Conservation (phyloP, 129 eudicot genomes). For the Silybum marianum region DNA sequence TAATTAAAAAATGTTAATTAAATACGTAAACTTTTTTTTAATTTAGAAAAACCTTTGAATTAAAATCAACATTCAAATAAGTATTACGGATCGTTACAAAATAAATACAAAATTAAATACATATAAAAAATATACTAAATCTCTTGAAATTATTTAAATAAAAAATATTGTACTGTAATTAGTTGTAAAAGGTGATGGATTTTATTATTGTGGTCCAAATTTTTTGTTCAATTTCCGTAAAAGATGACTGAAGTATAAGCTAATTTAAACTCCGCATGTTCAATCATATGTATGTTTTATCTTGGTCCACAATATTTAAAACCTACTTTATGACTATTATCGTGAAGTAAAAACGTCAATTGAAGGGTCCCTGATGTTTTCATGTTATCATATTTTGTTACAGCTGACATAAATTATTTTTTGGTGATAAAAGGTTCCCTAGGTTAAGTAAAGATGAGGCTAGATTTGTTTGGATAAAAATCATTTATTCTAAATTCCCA, state of each 20-base stretch:
- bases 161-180: neutral
- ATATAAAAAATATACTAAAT: too few species aligned
- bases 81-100: neutral
- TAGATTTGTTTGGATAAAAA: neutral
- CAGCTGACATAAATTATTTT: neutral
- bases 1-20: neutral
- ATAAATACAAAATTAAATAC: neutral
- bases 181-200: neutral
- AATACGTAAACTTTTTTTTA: neutral
- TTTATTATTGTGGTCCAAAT: constrained; percentile 19
- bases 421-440: too few species aligned
- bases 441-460: neutral
- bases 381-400: neutral
- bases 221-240: neutral
- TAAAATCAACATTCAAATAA: neutral
- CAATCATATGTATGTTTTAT: constrained; percentile 4
- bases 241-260: neutral
- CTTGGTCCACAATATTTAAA: constrained; percentile 24
- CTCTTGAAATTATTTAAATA: neutral
- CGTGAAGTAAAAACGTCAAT: constrained; percentile 14
- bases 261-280: constrained; percentile 15
- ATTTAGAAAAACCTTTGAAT: neutral
- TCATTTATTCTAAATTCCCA: too few species aligned
- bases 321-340: constrained; percentile 15
- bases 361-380: neutral